Evolutionary conservation across 1,284 basidiomycete genomes (phyloP).

Genomic region (Ustilago sp.): DNA sequence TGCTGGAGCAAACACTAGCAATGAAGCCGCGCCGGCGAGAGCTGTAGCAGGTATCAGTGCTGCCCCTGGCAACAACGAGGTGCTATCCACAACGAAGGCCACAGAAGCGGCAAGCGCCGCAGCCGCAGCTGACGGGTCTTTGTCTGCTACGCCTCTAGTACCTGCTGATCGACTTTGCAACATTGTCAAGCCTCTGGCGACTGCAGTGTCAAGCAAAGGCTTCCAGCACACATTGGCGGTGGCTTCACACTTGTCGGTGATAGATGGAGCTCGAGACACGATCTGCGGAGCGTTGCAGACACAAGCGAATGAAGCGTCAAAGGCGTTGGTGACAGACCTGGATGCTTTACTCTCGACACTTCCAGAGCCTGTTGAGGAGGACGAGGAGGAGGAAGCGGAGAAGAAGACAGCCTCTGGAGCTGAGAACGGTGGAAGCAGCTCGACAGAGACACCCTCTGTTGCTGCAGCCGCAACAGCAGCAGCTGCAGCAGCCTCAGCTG

Average conservation of each 20-base stretch:
- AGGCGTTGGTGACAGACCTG: slow-evolving; percentile 54
- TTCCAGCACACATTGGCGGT: slow-evolving; percentile 69
- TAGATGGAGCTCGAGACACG: slow-evolving; percentile 60
- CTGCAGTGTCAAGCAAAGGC: slow-evolving; percentile 63
- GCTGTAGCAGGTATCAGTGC: slow-evolving; percentile 8
- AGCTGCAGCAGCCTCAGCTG: slow-evolving; percentile 26
- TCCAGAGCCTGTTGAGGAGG: slow-evolving; percentile 48
- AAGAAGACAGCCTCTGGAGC: slow-evolving; percentile 17
- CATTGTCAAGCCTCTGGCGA: slow-evolving; percentile 64
- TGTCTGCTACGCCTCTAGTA: slow-evolving; percentile 40
- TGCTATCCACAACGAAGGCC: not conserved
- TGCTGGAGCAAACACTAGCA: slow-evolving; percentile 4
- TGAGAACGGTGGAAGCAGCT: not conserved
- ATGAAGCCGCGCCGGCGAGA: slow-evolving; percentile 10
- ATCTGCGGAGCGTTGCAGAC: slow-evolving; percentile 60
- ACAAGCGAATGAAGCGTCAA: slow-evolving; percentile 60
- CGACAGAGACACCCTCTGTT: slow-evolving; percentile 20
- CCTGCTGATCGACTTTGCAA: slow-evolving; percentile 59
- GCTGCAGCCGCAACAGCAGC: slow-evolving; percentile 30
- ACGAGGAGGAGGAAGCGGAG: slow-evolving; percentile 45
- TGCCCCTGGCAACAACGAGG: not conserved
- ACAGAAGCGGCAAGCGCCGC: slow-evolving; percentile 7
- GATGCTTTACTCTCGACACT: slow-evolving; percentile 59
- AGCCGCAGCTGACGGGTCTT: slow-evolving; percentile 10
- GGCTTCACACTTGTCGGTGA: slow-evolving; percentile 59